Evolutionary conservation across 202 grass and related monocot genomes (phyloP), one percentile per base, ranked within the genome.

Genomic region (Dendrocalamus latiflorus): DNA sequence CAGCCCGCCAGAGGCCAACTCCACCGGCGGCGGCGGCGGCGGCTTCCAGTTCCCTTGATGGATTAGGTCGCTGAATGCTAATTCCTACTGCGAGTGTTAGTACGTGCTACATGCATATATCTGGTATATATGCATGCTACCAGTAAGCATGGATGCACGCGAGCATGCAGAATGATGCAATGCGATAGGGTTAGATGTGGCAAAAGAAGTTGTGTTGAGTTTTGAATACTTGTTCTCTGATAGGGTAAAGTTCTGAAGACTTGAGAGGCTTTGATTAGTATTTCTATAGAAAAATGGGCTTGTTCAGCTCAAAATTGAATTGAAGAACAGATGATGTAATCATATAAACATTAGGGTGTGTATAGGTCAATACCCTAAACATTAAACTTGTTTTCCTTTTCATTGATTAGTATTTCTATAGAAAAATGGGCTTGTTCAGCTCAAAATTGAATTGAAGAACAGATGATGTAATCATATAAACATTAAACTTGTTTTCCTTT

Each of bases 21-120:
- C 75, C 16, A 51, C 24, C 25, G 42, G 76, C 0, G 88, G 70
- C 41, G 63, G 76, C 24, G 50, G 56, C 15, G 58, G 53, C 1
- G 85, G 90, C 0, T 95, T 95, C 83, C 90, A 92, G 71, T 95
- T 95, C 71, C 93, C 90, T 28, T 93, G 80, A 93, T 44, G 9
- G 3, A 57, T 78, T 50, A 67, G n/a, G 5, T 28, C 10, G 15
- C 18, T 9, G 51, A 16, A 63, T 64, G 10, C 9, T 11, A 13
- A 18, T 71, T 44, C 26, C 2, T 37, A 25, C 6, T 47, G 68
- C 22, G 28, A 54, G 4, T 44, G 50, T n/a, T 16, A n/a, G 14
- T 55, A 36, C 1, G 60, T 22, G 33, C 4, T 26, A n/a, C 51
- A 58, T 59, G 50, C 47, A 21, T 55, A 55, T 54, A n/a, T 54